These are phyloP conservation scores for Phyllachora maydis DNA, from an alignment of 2,329 filamentous ascomycete species.

Conservation along the genomic window DNA sequence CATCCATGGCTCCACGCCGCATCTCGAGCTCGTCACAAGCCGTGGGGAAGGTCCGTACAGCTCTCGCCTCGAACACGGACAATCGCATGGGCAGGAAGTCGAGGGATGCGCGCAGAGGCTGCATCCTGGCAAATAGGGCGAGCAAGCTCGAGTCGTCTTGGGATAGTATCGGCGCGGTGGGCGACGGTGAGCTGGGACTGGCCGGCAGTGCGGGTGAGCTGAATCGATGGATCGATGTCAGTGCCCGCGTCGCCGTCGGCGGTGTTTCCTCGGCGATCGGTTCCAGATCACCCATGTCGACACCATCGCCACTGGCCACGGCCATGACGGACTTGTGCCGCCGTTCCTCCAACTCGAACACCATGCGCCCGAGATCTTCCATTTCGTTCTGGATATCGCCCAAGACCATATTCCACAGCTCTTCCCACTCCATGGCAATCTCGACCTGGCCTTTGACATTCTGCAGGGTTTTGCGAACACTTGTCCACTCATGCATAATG, in stretches of 20 bases:
- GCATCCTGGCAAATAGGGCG: constrained; percentile 85
- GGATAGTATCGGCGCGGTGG: constrained; percentile 30
- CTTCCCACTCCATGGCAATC: constrained; percentile 97
- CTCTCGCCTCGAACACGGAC: constrained; percentile 65
- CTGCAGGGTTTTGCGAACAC: constrained; percentile 58
- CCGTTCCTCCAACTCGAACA: constrained; percentile 97
- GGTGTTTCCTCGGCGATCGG: constrained; percentile 85
- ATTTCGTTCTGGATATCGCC: constrained; percentile 83
- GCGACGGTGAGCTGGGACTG: constrained; percentile 33
- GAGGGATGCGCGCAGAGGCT: constrained; percentile 75
- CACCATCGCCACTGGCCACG: constrained; percentile 36
- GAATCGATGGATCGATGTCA: constrained; percentile 39
- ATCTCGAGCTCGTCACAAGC: constrained; percentile 77
- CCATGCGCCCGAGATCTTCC: constrained; percentile 36
- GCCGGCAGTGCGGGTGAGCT: constrained; percentile 44
- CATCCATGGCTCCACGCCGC: constrained; percentile 53
- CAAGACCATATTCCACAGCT: constrained; percentile 83
- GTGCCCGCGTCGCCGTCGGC: constrained; percentile 25
- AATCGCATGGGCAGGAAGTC: constrained; percentile 93
- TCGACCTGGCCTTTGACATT: constrained; percentile 80
- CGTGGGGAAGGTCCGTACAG: constrained; percentile 62
- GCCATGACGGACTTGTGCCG: constrained; percentile 60
- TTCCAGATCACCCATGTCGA: constrained; percentile 74
- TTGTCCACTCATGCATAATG: constrained; percentile 67
- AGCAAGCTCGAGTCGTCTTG: constrained; percentile 79